Evolutionary conservation across 371 early-diverging fungal genomes (phyloP).

Genomic region (Mucor mucedo): DNA sequence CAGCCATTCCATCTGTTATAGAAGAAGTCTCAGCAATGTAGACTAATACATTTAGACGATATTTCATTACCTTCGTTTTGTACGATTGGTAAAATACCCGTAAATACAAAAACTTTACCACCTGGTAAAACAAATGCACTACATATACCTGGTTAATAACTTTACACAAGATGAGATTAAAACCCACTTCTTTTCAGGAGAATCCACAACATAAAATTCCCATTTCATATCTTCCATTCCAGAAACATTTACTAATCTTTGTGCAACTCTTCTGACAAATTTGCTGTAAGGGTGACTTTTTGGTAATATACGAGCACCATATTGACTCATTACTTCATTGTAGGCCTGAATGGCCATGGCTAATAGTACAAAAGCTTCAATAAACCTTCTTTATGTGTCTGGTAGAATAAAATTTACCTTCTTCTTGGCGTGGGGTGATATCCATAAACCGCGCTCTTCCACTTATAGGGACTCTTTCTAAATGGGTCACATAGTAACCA

Average conservation of each 20-base stretch:
- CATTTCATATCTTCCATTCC: constrained; percentile 72
- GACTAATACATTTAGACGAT: background rate
- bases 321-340: constrained; percentile 68
- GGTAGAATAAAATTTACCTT: constrained; percentile 29
- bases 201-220: constrained; percentile 84
- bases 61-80: constrained; percentile 62
- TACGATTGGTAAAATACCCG: constrained; percentile 80
- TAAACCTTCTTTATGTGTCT: background rate
- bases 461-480: constrained; percentile 71
- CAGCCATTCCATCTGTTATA: constrained; percentile 81
- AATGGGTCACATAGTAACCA: constrained; percentile 66
- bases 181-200: constrained; percentile 73
- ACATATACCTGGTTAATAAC: background rate
- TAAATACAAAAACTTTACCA: constrained; percentile 93
- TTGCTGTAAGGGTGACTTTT: constrained; percentile 58
- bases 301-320: constrained; percentile 64
- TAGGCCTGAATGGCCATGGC: constrained; percentile 74
- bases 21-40: too few species aligned
- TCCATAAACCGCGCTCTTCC: constrained; percentile 68
- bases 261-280: constrained; percentile 70
- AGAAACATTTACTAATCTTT: constrained; percentile 70
- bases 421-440: constrained; percentile 62
- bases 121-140: constrained; percentile 93
- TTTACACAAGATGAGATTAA: too few species aligned
- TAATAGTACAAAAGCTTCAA: background rate